Evolutionary conservation across 305 asterid genomes (phyloP), one percentile per base, ranked within the genome.

Genomic region (Stenogyne calaminthoides): DNA sequence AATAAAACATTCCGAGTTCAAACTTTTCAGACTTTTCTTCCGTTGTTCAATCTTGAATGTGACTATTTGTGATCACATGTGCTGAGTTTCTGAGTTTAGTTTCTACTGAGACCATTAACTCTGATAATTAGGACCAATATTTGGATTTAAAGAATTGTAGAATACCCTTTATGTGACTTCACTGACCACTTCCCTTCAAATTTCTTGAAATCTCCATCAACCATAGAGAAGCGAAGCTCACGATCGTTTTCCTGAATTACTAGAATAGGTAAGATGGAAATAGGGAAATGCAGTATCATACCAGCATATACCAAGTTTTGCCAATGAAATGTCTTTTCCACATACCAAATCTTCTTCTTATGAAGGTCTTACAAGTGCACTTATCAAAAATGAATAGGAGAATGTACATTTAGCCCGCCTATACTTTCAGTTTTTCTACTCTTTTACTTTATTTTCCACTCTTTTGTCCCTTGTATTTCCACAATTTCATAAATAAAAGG

Each of bases 141-240:
- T 27, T 12, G 36, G 56, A 66, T 20, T 58, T 49, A 76, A 10
- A 14, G 46, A 40, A 3, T 11, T 49, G 62, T 58, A 36, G 34
- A 77, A 9, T 85, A 93, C 98, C 91, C 90, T 69, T 80, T 82
- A 37, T 79, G 78, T 74, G 91, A 86, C 87, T 82, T 89, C 71
- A 91, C 91, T 0, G 84, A 87, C 98, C 98, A 93, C 76, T 88
- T 93, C 75, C 97, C 98, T 86, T 91, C 97, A 72, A 93, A 93
- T 83, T 93, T 91, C 90, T 88, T 93, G 89, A 93, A 93, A 85
- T 93, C 98, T 64, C 98, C 98, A 76, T 89, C 98, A 72, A 91
- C 96, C 98, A 93, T 93, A 40, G 91, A 91, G 77, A 93, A 93
- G 70, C 49, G 84, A 77, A 93, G 97, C 22, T 91, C 96, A 10